Conservation (phyloP, 164 flowering plant genomes). For the Chloranthus sessilifolius region DNA sequence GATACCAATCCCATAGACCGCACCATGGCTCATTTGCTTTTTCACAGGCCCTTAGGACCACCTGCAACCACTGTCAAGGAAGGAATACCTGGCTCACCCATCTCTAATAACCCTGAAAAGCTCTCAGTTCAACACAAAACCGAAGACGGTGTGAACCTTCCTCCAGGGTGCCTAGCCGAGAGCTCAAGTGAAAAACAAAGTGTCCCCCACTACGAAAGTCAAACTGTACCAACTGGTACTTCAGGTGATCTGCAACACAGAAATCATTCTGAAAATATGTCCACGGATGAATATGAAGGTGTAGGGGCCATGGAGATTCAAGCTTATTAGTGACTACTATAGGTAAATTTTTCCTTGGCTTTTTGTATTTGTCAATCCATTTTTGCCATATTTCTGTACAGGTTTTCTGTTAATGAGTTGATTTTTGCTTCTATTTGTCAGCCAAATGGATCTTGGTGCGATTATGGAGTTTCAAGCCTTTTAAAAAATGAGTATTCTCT, state of each 20-base stretch:
- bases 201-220: constrained; percentile 21
- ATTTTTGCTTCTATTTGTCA: constrained; percentile 38
- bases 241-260: constrained; percentile 16
- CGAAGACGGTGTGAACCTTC: constrained; percentile 16
- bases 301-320: constrained; percentile 22
- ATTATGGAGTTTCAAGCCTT: constrained; percentile 8
- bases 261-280: constrained; percentile 24
- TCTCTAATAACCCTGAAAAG: constrained; percentile 24
- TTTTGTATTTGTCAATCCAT: not conserved
- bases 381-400: constrained; percentile 6
- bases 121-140: constrained; percentile 21
- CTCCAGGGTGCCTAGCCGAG: constrained; percentile 20
- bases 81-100: constrained; percentile 37
- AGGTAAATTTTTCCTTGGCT: not conserved
- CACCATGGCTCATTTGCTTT: constrained; percentile 77
- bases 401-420: constrained; percentile 42
- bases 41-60: constrained; percentile 52
- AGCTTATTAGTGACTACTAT: constrained; percentile 29
- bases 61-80: constrained; percentile 27
- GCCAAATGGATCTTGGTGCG: constrained; percentile 27
- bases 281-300: no score
- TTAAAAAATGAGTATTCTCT: no score
- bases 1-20: constrained; percentile 87
- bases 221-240: constrained; percentile 9
- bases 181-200: constrained; percentile 20